Evolutionary conservation across 176 grass and related monocot genomes (phyloP), one percentile per base, ranked within the genome.

Genomic region (Echinochloa phyllopogon): DNA sequence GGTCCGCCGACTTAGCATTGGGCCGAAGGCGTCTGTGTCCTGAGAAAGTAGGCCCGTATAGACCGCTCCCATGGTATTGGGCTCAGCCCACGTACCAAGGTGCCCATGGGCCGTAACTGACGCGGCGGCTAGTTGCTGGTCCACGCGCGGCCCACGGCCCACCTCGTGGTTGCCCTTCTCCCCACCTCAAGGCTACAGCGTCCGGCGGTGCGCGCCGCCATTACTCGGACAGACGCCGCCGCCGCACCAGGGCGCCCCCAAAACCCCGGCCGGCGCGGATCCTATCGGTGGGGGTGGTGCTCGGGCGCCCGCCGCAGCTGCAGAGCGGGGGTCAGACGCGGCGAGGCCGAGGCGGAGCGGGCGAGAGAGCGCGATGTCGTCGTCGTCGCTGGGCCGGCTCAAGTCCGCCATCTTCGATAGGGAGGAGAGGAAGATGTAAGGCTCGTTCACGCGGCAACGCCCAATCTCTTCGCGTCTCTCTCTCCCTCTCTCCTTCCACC

Each of bases 341-440:
- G 17, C 11, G 18, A 18, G 57, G 40, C 4, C 3, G 63, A 8
- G 49, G 2, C 12, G 69, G 24, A 58, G 21, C 6, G 3, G 25
- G 24, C 6, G 73, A 17, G 20, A 10, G 52, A 15, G 63, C 23
- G 55, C 38, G 69, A 97, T 97, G 94, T 89, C 29, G 94, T 89
- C 29, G 94, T 89, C 94, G 72, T 93, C 94, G 41, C 86, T 97
- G 37, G 89, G 89, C 53, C 82, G 78, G 66, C 78, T 97, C 63
- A 97, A 88, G 60, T 92, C 94, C 27, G 44, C 87, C 29, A 88
- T 97, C 55, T 94, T 85, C 41, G 92, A 92, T 14, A 76, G 55
- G 82, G 92, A 94, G 82, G 92, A 94, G 92, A 92, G 49, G 75
- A 97, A 85, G 82, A 90, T 87, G 94, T 92, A 84, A 37, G 73